phyloP scores from a whole-genome alignment of 2,329 filamentous ascomycete species.

The Orbilia blumenaviensis region DNA sequence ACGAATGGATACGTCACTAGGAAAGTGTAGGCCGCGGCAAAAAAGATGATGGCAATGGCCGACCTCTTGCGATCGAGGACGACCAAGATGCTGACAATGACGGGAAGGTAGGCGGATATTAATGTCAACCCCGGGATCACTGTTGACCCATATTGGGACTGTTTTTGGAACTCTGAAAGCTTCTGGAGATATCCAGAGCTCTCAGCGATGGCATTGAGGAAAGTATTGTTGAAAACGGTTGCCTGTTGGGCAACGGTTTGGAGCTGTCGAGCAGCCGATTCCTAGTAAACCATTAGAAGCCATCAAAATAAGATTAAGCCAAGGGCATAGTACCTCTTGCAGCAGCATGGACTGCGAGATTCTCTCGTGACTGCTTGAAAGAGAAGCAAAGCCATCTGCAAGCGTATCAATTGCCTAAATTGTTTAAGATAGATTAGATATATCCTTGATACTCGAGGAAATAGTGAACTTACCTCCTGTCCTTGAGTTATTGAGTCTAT shows the following conservation, averaged over 20 bases:
- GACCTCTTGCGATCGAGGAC: constrained; percentile 37
- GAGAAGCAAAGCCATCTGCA: constrained; percentile 6
- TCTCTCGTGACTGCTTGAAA: constrained; percentile 4
- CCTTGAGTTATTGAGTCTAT: constrained; percentile 18
- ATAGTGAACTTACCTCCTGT: neutral
- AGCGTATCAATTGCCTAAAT: constrained; percentile 10
- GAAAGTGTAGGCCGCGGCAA: constrained; percentile 8
- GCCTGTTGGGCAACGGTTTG: neutral
- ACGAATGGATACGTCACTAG: neutral
- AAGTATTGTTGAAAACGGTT: constrained; percentile 21
- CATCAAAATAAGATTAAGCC: neutral
- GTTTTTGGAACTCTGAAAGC: neutral
- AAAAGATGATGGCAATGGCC: constrained; percentile 14
- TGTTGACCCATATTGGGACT: neutral
- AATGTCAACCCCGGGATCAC: neutral
- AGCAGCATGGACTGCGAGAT: constrained; percentile 6
- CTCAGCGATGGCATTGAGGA: constrained; percentile 23
- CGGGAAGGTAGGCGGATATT: constrained; percentile 18
- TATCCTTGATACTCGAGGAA: neutral
- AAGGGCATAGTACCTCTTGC: constrained; percentile 21
- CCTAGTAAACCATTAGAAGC: constrained; percentile 6
- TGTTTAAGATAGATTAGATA: neutral
- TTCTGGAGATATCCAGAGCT: constrained; percentile 7
- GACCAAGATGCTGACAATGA: constrained; percentile 36
- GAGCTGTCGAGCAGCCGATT: constrained; percentile 7